These are phyloP conservation scores for Ajuga chamaepitys DNA, from an alignment of 257 asterid genomes.

Conservation along the genomic window DNA sequence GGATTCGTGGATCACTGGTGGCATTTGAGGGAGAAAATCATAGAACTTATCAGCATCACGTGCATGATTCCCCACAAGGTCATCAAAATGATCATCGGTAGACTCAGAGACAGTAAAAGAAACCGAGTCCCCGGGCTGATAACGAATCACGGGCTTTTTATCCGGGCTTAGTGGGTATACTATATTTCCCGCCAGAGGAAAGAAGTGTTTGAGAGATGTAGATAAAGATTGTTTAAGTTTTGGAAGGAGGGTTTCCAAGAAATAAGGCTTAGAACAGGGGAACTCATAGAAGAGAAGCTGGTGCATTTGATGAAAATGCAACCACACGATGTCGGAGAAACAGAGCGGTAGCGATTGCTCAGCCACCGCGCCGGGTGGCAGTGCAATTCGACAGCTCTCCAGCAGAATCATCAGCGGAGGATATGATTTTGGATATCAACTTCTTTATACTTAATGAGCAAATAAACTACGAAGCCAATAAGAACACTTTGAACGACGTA, in stretches of 20 bases:
- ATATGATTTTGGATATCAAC: too few relatives aligned
- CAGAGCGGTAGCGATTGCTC: constrained; percentile 38
- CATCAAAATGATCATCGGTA: too few relatives aligned
- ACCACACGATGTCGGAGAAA: constrained; percentile 33
- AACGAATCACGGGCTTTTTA: constrained; percentile 26
- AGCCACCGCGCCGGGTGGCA: constrained; percentile 10
- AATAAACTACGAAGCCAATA: too few relatives aligned
- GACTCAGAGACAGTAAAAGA: too few relatives aligned
- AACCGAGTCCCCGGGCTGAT: too few relatives aligned
- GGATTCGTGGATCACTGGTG: constrained; percentile 9
- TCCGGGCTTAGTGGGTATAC: constrained; percentile 12
- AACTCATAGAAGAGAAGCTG: constrained; percentile 34
- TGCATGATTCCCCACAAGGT: too few relatives aligned
- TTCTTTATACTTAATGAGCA: too few relatives aligned
- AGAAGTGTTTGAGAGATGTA: constrained; percentile 34
- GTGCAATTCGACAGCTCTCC: constrained; percentile 12
- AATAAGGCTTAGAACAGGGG: constrained; percentile 7
- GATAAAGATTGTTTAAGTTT: constrained; percentile 39
- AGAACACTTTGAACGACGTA: too few relatives aligned
- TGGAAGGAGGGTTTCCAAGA: constrained; percentile 30
- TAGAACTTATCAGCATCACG: constrained; percentile 29
- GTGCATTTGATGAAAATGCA: constrained; percentile 27
- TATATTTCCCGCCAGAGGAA: constrained; percentile 36
- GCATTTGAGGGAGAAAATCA: constrained; percentile 28
- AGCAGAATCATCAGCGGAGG: neutral